Evolutionary conservation across 805 yeast species (phyloP).

Genomic region (Candida namnaoensis): DNA sequence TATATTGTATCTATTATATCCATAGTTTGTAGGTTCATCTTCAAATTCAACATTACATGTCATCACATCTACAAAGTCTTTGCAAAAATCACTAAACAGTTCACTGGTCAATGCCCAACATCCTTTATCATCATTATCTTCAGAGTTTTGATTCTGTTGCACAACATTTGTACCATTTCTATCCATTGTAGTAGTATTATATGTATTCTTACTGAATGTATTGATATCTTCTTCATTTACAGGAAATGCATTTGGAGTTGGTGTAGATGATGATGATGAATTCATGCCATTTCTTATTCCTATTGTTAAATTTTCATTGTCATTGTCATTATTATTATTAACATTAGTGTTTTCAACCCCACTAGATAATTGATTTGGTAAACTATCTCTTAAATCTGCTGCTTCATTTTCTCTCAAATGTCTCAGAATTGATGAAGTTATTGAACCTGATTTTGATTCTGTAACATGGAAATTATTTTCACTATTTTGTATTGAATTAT

Average conservation of each 20-base stretch:
- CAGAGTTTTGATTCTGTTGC: no score
- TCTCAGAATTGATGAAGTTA: background rate
- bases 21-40: background rate
- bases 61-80: background rate
- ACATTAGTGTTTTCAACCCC: no score
- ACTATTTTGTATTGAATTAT: background rate
- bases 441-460: background rate
- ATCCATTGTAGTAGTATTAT: background rate
- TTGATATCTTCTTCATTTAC: conserved; percentile 3
- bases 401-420: background rate
- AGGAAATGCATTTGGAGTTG: conserved; percentile 6
- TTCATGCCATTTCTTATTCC: background rate
- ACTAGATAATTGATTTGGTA: conserved; percentile 1
- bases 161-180: background rate
- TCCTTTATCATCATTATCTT: conserved; percentile 1
- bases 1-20: background rate
- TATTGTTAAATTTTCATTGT: no score
- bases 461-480: background rate
- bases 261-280: background rate
- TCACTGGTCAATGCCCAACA: conserved; percentile 2
- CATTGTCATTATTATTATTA: no score
- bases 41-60: background rate
- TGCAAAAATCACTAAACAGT: background rate
- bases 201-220: conserved; percentile 1
- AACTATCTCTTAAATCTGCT: background rate